phyloP scores from a whole-genome alignment of 768 basidiomycete species.

The Guyanaporus albipodus region DNA sequence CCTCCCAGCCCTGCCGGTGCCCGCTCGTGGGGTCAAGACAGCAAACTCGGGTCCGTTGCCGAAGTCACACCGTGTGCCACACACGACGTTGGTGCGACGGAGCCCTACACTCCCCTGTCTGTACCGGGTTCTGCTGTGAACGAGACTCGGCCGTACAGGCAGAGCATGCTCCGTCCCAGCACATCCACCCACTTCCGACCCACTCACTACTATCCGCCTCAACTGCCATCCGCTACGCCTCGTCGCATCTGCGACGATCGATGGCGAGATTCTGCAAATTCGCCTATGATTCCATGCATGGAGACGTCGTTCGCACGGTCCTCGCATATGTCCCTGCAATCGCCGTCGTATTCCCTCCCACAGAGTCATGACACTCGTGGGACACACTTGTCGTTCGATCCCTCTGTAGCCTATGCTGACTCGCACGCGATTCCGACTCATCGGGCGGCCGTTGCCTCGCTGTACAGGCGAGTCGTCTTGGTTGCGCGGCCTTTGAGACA shows the following conservation, averaged over 20 bases:
- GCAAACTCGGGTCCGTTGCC: not conserved
- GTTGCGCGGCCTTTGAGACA: not conserved
- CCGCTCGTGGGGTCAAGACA: not conserved
- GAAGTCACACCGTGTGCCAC: conserved; percentile 5
- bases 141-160: too few species aligned
- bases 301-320: conserved; percentile 21
- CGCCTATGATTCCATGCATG: conserved; percentile 2
- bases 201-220: conserved; percentile 22
- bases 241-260: conserved; percentile 6
- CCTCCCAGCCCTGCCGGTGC: conserved; percentile 19
- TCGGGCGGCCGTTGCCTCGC: too few species aligned
- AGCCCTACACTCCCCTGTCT: conserved; percentile 22
- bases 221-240: conserved; percentile 22
- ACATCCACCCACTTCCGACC: conserved; percentile 20
- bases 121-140: conserved; percentile 36
- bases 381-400: conserved; percentile 38
- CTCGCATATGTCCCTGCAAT: conserved; percentile 11
- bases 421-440: conserved; percentile 14
- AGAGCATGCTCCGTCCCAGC: conserved; percentile 10
- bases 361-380: conserved; percentile 4
- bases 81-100: conserved; percentile 1
- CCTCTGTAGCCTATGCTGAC: conserved; percentile 44
- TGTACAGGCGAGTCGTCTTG: conserved; percentile 51
- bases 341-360: not conserved
- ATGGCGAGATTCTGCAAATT: conserved; percentile 1